Evolutionary conservation across 2,329 filamentous ascomycete species (phyloP).

Genomic region (Diaporthe caulivora): DNA sequence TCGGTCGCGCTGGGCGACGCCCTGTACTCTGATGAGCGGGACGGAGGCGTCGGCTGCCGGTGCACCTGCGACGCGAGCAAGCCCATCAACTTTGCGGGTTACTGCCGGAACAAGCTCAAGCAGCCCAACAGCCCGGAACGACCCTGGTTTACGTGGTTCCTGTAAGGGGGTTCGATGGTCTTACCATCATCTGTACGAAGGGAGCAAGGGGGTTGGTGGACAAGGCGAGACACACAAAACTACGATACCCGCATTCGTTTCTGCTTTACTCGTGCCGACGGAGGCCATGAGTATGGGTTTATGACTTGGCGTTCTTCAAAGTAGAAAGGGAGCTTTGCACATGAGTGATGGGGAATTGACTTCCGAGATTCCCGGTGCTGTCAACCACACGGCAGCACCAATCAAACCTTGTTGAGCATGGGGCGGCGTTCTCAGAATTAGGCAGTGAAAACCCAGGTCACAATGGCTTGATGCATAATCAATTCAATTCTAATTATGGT

Average conservation of each 20-base stretch:
- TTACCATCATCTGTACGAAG: neutral
- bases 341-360: neutral
- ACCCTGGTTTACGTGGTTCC: slow-evolving; percentile 50
- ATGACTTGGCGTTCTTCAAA: slow-evolving; percentile 27
- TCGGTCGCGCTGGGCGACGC: slow-evolving; percentile 47
- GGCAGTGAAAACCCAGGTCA: neutral
- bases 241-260: slow-evolving; percentile 33
- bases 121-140: slow-evolving; percentile 49
- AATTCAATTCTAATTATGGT: slow-evolving; percentile 25
- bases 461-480: slow-evolving; percentile 10
- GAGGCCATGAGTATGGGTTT: slow-evolving; percentile 22
- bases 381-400: neutral
- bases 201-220: too few relatives aligned
- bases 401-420: neutral
- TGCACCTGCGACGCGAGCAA: slow-evolving; percentile 54
- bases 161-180: slow-evolving; percentile 39
- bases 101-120: slow-evolving; percentile 55
- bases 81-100: slow-evolving; percentile 49
- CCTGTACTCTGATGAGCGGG: slow-evolving; percentile 37
- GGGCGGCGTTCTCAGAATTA: slow-evolving; percentile 30
- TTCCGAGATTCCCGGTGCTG: neutral
- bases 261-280: slow-evolving; percentile 23
- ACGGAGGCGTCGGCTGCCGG: slow-evolving; percentile 55
- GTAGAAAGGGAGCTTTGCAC: neutral
- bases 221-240: neutral